Evolutionary conservation across 306 rosid genomes (phyloP).

Genomic region (Medicago truncatula): DNA sequence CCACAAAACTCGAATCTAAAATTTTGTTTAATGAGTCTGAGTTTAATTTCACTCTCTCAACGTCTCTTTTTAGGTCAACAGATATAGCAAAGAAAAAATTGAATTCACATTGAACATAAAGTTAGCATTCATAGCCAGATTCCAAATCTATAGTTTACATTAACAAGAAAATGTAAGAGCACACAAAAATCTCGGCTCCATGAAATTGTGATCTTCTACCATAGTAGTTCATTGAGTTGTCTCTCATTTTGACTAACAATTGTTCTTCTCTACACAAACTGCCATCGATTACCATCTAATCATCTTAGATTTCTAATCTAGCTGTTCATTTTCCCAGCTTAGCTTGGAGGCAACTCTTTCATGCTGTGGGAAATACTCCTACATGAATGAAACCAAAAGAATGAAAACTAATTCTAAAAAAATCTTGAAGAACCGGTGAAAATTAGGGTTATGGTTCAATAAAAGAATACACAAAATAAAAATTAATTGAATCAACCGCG

Average conservation of each 20-base stretch:
- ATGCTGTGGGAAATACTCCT: conserved; percentile 90
- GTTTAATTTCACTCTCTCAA: background rate
- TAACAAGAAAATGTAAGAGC: conserved; percentile 40
- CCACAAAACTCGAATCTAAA: too few species aligned
- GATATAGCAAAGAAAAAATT: background rate
- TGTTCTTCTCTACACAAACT: conserved; percentile 38
- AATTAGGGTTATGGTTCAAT: background rate
- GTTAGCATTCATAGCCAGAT: conserved; percentile 43
- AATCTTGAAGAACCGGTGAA: background rate
- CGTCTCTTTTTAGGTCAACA: conserved; percentile 4
- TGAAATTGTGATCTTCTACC: conserved; percentile 53
- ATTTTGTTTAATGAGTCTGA: too few species aligned
- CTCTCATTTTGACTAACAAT: conserved; percentile 42
- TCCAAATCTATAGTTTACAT: conserved; percentile 49
- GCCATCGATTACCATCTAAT: conserved; percentile 32
- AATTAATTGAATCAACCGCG: too few species aligned
- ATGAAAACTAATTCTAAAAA: background rate
- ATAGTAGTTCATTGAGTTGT: conserved; percentile 46
- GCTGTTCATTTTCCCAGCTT: conserved; percentile 85
- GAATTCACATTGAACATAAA: conserved; percentile 26
- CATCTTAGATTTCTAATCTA: conserved; percentile 62
- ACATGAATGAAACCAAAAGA: background rate
- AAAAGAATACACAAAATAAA: too few species aligned
- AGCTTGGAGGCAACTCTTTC: conserved; percentile 89
- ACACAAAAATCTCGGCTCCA: conserved; percentile 40